These are phyloP conservation scores for Coemansia sp. DNA, from an alignment of 192 early-diverging fungal genomes.

Conservation along the genomic window DNA sequence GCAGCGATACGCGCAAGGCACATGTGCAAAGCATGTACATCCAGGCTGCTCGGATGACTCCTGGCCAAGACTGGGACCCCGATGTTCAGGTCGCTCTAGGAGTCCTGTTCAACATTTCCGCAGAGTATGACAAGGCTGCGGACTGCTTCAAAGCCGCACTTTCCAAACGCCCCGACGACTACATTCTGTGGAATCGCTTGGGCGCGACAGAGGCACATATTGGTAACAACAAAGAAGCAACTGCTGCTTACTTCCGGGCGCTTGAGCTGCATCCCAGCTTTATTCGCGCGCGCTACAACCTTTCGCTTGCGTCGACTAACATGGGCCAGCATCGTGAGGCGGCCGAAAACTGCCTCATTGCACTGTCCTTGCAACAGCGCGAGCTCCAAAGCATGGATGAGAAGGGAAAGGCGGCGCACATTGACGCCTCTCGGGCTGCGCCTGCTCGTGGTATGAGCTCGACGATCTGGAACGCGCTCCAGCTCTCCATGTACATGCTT, in stretches of 20 bases:
- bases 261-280: conserved; percentile 93
- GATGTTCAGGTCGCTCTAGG: conserved; percentile 94
- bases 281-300: conserved; percentile 94
- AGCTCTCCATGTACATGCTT: conserved; percentile 72
- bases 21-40: conserved; percentile 75
- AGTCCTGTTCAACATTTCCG: conserved; percentile 89
- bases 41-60: conserved; percentile 67
- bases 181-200: conserved; percentile 94
- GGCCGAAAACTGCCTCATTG: conserved; percentile 87
- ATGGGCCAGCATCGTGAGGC: conserved; percentile 85
- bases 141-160: conserved; percentile 97
- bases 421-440: conserved; percentile 10
- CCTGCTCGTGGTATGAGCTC: conserved; percentile 61
- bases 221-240: conserved; percentile 68
- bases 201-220: conserved; percentile 96
- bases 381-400: conserved; percentile 45
- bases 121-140: conserved; percentile 93
- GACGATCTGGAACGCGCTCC: conserved; percentile 83
- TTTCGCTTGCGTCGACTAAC: conserved; percentile 90
- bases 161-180: conserved; percentile 81
- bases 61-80: conserved; percentile 65
- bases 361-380: conserved; percentile 78
- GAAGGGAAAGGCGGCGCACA: conserved; percentile 33
- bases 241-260: conserved; percentile 92
- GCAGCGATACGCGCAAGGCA: conserved; percentile 58